phyloP scores from a whole-genome alignment of 2,329 filamentous ascomycete species.

The Stemphylium vesicarium region DNA sequence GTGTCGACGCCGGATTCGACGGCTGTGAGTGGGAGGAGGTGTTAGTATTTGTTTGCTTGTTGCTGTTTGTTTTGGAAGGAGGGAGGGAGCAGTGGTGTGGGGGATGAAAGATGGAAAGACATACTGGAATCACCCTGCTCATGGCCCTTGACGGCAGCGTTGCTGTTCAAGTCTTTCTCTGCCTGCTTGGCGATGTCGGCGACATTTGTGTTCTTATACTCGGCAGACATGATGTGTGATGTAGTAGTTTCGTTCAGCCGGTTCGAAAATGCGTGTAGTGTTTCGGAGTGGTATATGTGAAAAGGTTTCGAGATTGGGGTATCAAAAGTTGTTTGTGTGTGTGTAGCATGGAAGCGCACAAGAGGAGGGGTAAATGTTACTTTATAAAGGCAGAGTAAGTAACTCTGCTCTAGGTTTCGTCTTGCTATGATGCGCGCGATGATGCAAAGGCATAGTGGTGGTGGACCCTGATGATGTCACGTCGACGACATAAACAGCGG shows the following conservation, averaged over 20 bases:
- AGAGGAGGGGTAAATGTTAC: too few relatives aligned
- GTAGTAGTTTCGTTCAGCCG: background rate
- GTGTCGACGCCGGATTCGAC: constrained; percentile 57
- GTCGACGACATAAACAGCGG: constrained; percentile 24
- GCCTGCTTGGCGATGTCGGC: constrained; percentile 55
- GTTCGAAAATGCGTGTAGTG: background rate
- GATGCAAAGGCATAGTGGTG: constrained; percentile 9
- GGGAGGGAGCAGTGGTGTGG: background rate
- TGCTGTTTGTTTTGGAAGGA: background rate
- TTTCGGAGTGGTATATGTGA: background rate
- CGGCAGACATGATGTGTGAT: constrained; percentile 50
- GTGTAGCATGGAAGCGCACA: background rate
- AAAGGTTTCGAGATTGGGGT: background rate
- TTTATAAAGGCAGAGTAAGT: background rate
- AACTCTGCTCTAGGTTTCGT: background rate
- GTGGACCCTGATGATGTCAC: constrained; percentile 28
- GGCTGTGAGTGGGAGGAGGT: constrained; percentile 36
- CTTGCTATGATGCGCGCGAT: background rate
- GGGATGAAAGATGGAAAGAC: constrained; percentile 5
- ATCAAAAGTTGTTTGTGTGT: background rate
- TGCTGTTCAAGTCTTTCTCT: constrained; percentile 56
- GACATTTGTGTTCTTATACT: constrained; percentile 51
- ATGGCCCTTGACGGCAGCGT: constrained; percentile 49
- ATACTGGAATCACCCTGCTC: constrained; percentile 49
- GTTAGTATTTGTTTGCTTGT: background rate